Base-by-base conservation (phyloP, 768 basidiomycete species). In the Clavulina sp. region DNA sequence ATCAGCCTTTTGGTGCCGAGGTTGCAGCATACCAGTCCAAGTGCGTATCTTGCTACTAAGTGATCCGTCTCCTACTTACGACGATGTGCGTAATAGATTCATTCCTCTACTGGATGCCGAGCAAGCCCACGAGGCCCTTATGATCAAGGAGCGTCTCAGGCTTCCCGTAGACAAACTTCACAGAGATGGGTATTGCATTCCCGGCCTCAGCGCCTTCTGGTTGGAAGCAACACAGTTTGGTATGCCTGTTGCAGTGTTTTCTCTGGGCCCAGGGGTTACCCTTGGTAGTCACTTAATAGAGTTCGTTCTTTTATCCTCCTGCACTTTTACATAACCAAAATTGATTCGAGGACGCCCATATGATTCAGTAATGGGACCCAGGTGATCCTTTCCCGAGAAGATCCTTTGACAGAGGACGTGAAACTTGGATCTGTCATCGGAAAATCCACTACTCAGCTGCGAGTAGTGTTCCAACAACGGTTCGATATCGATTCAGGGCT, bases 221-320 rank as follows among this genome's bases (percentile, higher is more conserved):
- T 61, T 80, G 34, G 70, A 77, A 52, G 69, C 67, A n/a, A 74
- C 70, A 23, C 72, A 74, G 51, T 79, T 74, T 62, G 81, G 79
- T 0, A 73, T 73, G 36, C 78, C 76, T 1, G 71, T 81, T 4
- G 84, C 82, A 0, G 70, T 72, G 2, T 87, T 89, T 58, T 60
- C 64, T 0, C 61, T 77, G 0, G 78, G 83, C 30, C 75, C 83
- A 18, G 81, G 83, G 1, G 57, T 77, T 2, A 60, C 64, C 9
- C 66, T 89, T 4, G 78, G 77, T 0, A 74, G 76, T 34, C 75
- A 84, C 81, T 89, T 55, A 76, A 77, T 86, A 86, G 58, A 60
- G 77, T 69, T 1, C 13, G 38, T 40, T 5, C 49, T 21, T 21
- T 34, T 41, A 7, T 19, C 4, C 26, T 9, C 18, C n/a, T n/a